Evolutionary conservation across 805 yeast species (phyloP).

Genomic region (Dipodascus geniculatus): DNA sequence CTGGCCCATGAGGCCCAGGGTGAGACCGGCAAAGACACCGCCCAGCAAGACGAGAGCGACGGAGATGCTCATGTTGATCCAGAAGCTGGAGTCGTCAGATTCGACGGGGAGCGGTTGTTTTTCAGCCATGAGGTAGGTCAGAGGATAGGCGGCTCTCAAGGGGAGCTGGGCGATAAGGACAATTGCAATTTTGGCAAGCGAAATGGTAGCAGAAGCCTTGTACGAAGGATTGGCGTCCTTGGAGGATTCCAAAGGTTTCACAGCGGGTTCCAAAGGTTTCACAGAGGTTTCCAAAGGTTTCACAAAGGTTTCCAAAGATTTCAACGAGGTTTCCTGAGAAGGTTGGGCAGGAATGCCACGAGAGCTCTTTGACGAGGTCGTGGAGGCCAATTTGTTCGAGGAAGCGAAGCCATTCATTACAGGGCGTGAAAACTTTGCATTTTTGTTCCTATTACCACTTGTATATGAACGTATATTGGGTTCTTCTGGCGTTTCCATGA

Average conservation of each 20-base stretch:
- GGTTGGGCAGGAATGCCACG: too few species aligned
- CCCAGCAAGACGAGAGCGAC: slow-evolving; percentile 26
- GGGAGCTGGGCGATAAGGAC: slow-evolving; percentile 11
- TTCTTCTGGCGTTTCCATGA: not conserved
- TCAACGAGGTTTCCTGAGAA: not conserved
- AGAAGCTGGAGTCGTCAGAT: slow-evolving; percentile 14
- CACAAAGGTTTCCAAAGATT: not conserved
- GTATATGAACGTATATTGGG: not conserved
- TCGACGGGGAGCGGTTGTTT: not conserved
- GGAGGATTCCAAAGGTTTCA: not conserved
- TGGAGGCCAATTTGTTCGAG: too few species aligned
- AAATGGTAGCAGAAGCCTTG: not conserved
- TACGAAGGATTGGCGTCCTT: not conserved
- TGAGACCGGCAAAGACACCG: slow-evolving; percentile 39
- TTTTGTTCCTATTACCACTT: not conserved
- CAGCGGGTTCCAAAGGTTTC: not conserved
- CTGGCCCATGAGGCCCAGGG: slow-evolving; percentile 96
- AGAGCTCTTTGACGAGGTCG: too few species aligned
- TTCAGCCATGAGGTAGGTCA: slow-evolving; percentile 3
- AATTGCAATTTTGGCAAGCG: slow-evolving; percentile 7
- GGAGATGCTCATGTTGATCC: slow-evolving; percentile 24
- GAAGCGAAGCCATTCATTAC: too few species aligned
- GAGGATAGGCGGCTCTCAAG: slow-evolving; percentile 6
- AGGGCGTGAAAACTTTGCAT: too few species aligned
- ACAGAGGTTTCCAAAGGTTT: not conserved